Evolutionary conservation across 345 rosid species (phyloP), one percentile per base, ranked within the genome.

Genomic region (Chamaenerion angustifolium): DNA sequence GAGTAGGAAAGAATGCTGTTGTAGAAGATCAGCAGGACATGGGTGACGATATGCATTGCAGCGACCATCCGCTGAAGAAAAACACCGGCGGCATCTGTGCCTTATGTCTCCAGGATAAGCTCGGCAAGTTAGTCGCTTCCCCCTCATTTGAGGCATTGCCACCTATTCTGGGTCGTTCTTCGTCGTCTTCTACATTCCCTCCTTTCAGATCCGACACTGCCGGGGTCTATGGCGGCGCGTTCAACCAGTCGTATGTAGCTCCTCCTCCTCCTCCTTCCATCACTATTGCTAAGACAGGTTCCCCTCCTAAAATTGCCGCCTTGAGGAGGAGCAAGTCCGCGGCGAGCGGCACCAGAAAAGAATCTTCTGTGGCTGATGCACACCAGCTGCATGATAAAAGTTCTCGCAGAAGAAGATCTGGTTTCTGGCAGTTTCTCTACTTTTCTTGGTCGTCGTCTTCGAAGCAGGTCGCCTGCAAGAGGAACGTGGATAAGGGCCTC

Each of bases 81-180:
- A 93, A 31, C 79, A 84, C 89, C 40, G 96, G 99, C 48, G 99
- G 99, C 64, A 84, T 92, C 80, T 92, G 99, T 64, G 99, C 96
- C 48, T 80, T 88, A 61, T 92, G 99, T 58, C 96, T 92, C 37
- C 96, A 92, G 55, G 99, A 92, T 31, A 87, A 88, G 77, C 88
- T 92, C 14, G 96, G 99, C 21, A 92, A 92, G 76, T 77, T 92
- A 25, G 95, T 92, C 25, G 82, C 96, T 56, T 87, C 96, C 40
- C 78, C 89, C 44, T 80, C 79, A 66, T 86, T 95, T 13, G 37
- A 31, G 7, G 37, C 37, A 31, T 51, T 77, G 8, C 88, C 88
- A 0, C 64, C 76, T 50, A 77, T 74, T 11, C 66, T 51, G 9
- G 37, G 8, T 31, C 62, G 88, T 13, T 68, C 76, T 12, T 71